Evolutionary conservation across 352 stramenopile species (phyloP).

Genomic region (Phytophthora syringae): DNA sequence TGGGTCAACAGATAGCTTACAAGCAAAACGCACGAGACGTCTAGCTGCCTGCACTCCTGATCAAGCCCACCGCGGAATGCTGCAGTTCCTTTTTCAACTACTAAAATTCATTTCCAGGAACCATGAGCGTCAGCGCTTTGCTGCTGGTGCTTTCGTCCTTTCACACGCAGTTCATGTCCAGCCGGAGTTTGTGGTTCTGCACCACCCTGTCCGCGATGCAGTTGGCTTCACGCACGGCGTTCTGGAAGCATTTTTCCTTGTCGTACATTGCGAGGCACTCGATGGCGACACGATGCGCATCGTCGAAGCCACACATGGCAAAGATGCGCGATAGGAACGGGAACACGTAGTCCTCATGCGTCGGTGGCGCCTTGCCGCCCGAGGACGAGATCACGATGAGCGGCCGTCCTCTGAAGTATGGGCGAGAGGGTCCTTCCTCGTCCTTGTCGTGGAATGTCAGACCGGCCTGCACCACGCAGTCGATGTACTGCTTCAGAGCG

Average conservation of each 20-base stretch:
- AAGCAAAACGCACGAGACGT: too few relatives aligned
- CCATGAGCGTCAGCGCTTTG: not conserved
- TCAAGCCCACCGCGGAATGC: too few relatives aligned
- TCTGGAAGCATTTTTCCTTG: conserved; percentile 70
- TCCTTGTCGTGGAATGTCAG: conserved; percentile 78
- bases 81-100: not conserved
- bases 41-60: too few relatives aligned
- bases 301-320: conserved; percentile 77
- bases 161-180: conserved; percentile 48
- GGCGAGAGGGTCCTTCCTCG: conserved; percentile 56
- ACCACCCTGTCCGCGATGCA: conserved; percentile 65
- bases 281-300: conserved; percentile 70
- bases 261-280: conserved; percentile 64
- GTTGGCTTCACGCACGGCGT: conserved; percentile 62
- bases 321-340: conserved; percentile 80
- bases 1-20: too few relatives aligned
- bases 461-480: conserved; percentile 77
- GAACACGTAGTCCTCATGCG: conserved; percentile 71
- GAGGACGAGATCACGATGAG: conserved; percentile 83
- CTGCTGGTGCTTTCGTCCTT: not conserved
- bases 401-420: conserved; percentile 62
- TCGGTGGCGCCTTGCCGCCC: conserved; percentile 61
- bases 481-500: conserved; percentile 86
- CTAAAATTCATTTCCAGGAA: not conserved
- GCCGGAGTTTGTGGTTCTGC: conserved; percentile 56